Percentiles rank a stretch among this genome's conserved stretches.
These are phyloP conservation scores for Ilyonectria destructans DNA, from an alignment of 2,329 filamentous ascomycete species.

Conservation along the genomic window DNA sequence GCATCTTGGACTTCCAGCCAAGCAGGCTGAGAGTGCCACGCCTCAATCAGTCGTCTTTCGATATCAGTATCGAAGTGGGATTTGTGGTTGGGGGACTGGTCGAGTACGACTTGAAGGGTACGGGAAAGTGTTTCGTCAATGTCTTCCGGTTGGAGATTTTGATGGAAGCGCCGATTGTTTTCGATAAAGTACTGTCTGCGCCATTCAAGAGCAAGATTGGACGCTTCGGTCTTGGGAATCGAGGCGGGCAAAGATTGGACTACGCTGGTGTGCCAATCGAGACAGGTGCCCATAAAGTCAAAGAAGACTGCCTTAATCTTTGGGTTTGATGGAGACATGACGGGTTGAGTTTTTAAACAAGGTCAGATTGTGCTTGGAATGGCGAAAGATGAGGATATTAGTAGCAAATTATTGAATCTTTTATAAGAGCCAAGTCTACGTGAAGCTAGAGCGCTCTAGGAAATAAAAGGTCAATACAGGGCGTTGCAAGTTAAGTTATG, in stretches of 20 bases:
- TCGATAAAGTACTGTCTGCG: constrained; percentile 65
- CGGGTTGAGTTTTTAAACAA: neutral
- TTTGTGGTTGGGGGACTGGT: constrained; percentile 9
- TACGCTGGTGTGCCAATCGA: constrained; percentile 67
- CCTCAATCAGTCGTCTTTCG: constrained; percentile 50
- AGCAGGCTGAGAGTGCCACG: constrained; percentile 66
- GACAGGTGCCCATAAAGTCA: constrained; percentile 73
- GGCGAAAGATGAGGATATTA: too few relatives aligned
- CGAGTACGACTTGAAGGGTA: constrained; percentile 58
- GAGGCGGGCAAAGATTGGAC: constrained; percentile 54
- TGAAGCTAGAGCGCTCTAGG: too few relatives aligned
- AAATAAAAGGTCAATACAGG: too few relatives aligned
- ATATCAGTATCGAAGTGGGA: constrained; percentile 34
- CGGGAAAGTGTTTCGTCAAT: constrained; percentile 66
- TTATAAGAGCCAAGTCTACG: too few relatives aligned
- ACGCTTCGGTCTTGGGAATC: constrained; percentile 52
- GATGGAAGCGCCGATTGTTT: constrained; percentile 57
- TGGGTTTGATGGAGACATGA: constrained; percentile 18
- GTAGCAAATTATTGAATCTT: too few relatives aligned
- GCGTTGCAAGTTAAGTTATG: too few relatives aligned
- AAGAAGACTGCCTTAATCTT: constrained; percentile 66
- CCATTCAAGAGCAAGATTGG: constrained; percentile 66
- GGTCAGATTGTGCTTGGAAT: too few relatives aligned
- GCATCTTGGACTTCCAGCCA: constrained; percentile 67
- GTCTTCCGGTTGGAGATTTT: constrained; percentile 58